These are phyloP conservation scores for Chlorella sp. DNA, from an alignment of 139 green algal species.

Conservation along the genomic window DNA sequence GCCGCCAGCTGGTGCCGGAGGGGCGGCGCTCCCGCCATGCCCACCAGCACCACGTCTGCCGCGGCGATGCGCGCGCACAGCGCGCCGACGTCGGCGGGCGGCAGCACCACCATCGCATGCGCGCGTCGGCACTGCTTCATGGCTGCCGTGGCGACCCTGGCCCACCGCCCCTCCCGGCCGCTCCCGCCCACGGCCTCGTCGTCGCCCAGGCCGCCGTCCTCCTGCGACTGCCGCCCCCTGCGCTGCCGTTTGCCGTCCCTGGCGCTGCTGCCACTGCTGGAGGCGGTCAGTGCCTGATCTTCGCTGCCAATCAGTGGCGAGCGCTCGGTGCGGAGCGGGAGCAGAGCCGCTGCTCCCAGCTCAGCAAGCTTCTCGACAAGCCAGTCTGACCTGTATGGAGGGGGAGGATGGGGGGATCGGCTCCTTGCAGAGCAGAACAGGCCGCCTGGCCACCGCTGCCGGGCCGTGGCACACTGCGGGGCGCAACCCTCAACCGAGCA, in stretches of 20 bases:
- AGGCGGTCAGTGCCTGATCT: not conserved
- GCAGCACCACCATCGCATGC: conserved; percentile 55
- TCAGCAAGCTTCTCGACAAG: conserved; percentile 91
- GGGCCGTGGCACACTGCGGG: no score
- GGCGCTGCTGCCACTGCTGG: not conserved
- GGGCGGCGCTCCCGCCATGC: conserved; percentile 49
- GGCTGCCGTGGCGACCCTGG: conserved; percentile 76
- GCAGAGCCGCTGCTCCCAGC: conserved; percentile 71
- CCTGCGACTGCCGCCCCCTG: not conserved
- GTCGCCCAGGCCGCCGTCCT: conserved; percentile 8
- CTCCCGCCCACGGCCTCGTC: conserved; percentile 1
- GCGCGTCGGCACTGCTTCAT: conserved; percentile 85
- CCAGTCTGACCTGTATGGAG: no score
- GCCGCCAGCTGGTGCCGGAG: conserved; percentile 26
- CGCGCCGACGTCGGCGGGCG: conserved; percentile 39
- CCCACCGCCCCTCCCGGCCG: conserved; percentile 54
- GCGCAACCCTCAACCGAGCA: no score
- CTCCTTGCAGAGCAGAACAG: no score
- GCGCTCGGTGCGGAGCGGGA: conserved; percentile 77
- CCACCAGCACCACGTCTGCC: conserved; percentile 43
- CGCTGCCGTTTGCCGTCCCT: not conserved
- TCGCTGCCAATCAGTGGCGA: conserved; percentile 44
- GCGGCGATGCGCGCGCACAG: conserved; percentile 17
- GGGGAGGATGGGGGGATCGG: no score
- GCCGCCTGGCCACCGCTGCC: no score